These are phyloP conservation scores for Phytomonas serpens DNA, from an alignment of 208 protist genomes.

Conservation along the genomic window DNA sequence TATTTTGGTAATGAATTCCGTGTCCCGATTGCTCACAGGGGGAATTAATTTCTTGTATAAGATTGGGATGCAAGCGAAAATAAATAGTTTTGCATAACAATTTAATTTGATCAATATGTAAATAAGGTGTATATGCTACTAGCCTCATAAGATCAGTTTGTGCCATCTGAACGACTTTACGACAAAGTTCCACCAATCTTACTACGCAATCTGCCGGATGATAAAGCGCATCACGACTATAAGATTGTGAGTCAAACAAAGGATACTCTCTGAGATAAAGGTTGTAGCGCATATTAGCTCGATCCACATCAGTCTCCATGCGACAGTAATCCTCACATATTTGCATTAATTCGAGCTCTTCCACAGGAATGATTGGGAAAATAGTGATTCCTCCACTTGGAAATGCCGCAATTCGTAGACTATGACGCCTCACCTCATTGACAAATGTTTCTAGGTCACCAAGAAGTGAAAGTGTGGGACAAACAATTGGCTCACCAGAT, in stretches of 20 bases:
- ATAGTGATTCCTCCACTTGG: slow-evolving; percentile 61
- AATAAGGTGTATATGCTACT: slow-evolving; percentile 26
- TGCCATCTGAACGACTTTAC: slow-evolving; percentile 13
- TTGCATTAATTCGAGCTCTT: slow-evolving; percentile 38
- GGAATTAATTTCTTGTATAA: background rate
- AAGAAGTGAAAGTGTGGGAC: slow-evolving; percentile 37
- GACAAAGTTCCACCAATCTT: slow-evolving; percentile 59
- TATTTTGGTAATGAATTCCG: background rate
- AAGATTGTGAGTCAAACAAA: slow-evolving; percentile 18
- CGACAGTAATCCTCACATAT: slow-evolving; percentile 51
- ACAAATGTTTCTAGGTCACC: slow-evolving; percentile 66
- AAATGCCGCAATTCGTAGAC: slow-evolving; percentile 60
- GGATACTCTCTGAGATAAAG: slow-evolving; percentile 40
- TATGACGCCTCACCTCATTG: slow-evolving; percentile 34
- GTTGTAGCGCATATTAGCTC: slow-evolving; percentile 24
- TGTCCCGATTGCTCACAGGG: background rate
- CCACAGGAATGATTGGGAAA: slow-evolving; percentile 55
- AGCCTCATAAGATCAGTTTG: background rate
- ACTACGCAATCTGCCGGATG: slow-evolving; percentile 63
- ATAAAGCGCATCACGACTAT: slow-evolving; percentile 33
- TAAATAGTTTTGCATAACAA: slow-evolving; percentile 27
- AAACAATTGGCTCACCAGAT: slow-evolving; percentile 52
- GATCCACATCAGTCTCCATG: slow-evolving; percentile 26
- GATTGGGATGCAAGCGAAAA: slow-evolving; percentile 18
- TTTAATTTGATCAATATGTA: slow-evolving; percentile 59